Base-by-base conservation (phyloP, 225 moss, liverwort and hornwort species). In the Bryoerythrophyllum caledonicum region DNA sequence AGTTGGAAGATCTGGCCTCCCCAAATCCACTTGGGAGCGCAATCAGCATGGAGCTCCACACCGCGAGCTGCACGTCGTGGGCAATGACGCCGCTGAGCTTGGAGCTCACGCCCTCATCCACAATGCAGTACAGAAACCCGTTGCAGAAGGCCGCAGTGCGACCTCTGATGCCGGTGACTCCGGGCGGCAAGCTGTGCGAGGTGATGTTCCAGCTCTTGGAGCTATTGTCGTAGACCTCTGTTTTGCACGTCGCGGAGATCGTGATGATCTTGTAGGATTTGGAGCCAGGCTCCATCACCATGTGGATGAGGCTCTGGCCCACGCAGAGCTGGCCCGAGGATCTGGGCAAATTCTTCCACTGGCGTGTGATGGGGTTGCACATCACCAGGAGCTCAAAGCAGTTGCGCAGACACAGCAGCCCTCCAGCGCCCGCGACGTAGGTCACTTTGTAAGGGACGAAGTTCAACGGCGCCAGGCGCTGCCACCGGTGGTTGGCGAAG, bases 1-100 rank as follows among this genome's bases (percentile, higher is more conserved):
- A 85, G 26, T 82, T 82, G 1, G 87, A 87, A 0, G 82, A 85
- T 30, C 85, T 71, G 0, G 84, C 80, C 27, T 87, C 82, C 0
- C 87, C 85, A 9, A 87, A 87, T 3, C 87, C 85, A 0, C 49
- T 3, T 0, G 87, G 87, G 14, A 87, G 60, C 0, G 77, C 70
- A 19, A 87, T 73, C 26, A 87, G 68, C 81, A 85, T 87, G 1
- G 87, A 80, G 41, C 85, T 87, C 87, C 87, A 87, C 14, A 80
- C 72, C 0, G 67, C 82, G 8, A 85, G 68, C 20, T 87, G 87
- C 21, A 85, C 48, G 30, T 87, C 87, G 19, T 87, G 80, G 0
- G 87, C 87, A 24, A 85, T 87, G 27, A 87, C 78, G 38, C 87
- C 84, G 10, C 84, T 87, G 11, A 80, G 44, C 72, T 80, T 85